A percentile compares a stretch with the other conserved stretches of the same genome.
phyloP scores from a whole-genome alignment of 768 basidiomycete genomes.

The Boletus bicolor region DNA sequence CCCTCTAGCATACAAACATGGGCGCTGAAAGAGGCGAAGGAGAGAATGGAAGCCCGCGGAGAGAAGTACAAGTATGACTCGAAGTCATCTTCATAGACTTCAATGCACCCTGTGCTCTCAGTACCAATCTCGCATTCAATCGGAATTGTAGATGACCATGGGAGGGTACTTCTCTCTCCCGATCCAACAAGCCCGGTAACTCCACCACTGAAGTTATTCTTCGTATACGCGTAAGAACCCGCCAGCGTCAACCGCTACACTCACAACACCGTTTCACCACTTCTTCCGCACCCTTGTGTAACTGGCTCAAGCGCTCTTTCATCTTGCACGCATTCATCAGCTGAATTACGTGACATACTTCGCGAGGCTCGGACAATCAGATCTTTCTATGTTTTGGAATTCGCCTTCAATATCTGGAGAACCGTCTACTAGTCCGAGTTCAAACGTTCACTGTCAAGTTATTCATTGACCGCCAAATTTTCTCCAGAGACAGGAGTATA shows the following conservation, averaged over 20 bases:
- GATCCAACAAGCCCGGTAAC: neutral
- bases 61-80: conserved; percentile 85
- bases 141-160: neutral
- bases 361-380: neutral
- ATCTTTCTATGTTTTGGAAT: neutral
- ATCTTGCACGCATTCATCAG: neutral
- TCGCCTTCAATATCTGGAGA: neutral
- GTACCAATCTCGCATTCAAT: conserved; percentile 1
- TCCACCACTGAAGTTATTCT: too few species aligned
- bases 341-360: neutral
- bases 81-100: conserved; percentile 44
- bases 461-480: too few species aligned
- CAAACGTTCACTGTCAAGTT: too few species aligned
- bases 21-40: conserved; percentile 88
- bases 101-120: conserved; percentile 1
- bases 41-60: conserved; percentile 88
- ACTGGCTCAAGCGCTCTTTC: neutral
- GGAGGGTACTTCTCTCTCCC: neutral
- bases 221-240: neutral
- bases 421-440: neutral
- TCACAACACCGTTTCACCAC: neutral
- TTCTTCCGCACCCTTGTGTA: neutral
- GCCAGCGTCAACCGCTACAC: neutral
- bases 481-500: neutral
- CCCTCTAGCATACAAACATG: conserved; percentile 78